phyloP scores from a whole-genome alignment of 2,329 filamentous ascomycete genomes.

The Phyllosticta capitalensis region DNA sequence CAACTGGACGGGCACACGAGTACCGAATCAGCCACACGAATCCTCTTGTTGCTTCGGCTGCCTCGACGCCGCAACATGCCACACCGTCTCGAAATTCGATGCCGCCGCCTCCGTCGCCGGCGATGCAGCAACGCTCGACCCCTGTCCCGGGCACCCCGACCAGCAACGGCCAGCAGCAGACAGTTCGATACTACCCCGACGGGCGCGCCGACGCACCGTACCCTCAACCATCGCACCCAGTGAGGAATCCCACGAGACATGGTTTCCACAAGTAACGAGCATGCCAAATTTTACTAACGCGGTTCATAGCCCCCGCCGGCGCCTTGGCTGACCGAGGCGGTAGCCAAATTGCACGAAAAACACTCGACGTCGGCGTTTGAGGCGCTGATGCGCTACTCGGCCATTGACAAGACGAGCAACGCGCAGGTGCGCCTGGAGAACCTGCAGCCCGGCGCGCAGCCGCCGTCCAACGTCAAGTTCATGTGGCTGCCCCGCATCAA shows the following conservation, averaged over 20 bases:
- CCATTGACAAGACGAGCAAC: slow-evolving; percentile 64
- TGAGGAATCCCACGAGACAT: slow-evolving; percentile 2
- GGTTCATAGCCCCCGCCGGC: slow-evolving; percentile 63
- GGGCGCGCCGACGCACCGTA: slow-evolving; percentile 59
- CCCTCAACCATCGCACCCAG: slow-evolving; percentile 41
- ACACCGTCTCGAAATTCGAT: slow-evolving; percentile 46
- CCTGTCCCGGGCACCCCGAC: slow-evolving; percentile 27
- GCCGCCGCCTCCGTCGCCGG: slow-evolving; percentile 44
- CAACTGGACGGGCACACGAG: slow-evolving; percentile 28
- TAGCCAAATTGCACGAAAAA: slow-evolving; percentile 57
- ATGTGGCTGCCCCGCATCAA: slow-evolving; percentile 83
- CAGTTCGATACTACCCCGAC: slow-evolving; percentile 27
- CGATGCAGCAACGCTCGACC: slow-evolving; percentile 27
- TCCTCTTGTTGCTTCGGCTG: slow-evolving; percentile 39
- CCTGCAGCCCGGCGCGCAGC: slow-evolving; percentile 37
- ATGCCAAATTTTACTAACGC: not conserved
- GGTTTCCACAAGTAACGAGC: not conserved
- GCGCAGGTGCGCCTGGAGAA: slow-evolving; percentile 48
- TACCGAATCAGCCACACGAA: slow-evolving; percentile 30
- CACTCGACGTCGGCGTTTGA: slow-evolving; percentile 82
- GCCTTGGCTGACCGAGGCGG: slow-evolving; percentile 69
- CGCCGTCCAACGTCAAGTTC: slow-evolving; percentile 58
- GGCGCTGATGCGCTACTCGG: slow-evolving; percentile 80
- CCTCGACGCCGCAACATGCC: slow-evolving; percentile 37
- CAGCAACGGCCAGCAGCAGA: slow-evolving; percentile 21